A percentile compares a stretch with the other conserved stretches of the same genome.
phyloP scores from a whole-genome alignment of 1,139 yeast species.

The Protomyces macrosporus region DNA sequence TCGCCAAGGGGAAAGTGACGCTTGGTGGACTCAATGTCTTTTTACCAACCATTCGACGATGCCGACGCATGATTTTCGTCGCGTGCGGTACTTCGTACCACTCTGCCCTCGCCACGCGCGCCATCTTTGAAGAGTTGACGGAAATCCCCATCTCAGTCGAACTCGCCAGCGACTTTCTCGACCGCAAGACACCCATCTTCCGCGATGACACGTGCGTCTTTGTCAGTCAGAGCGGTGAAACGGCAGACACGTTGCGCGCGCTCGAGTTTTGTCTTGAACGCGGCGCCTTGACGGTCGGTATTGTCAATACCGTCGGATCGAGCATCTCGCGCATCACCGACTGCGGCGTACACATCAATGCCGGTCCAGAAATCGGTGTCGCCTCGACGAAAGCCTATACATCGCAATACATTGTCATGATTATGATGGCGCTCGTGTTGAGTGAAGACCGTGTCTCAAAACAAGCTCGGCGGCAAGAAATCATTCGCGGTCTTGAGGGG shows the following conservation, averaged over 20 bases:
- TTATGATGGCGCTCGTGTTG: slow-evolving; percentile 90
- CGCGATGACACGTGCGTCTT: slow-evolving; percentile 97
- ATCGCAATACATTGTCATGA: slow-evolving; percentile 94
- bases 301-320: slow-evolving; percentile 92
- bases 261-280: slow-evolving; percentile 93
- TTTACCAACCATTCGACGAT: slow-evolving; percentile 84
- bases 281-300: slow-evolving; percentile 96
- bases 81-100: slow-evolving; percentile 99
- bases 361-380: slow-evolving; percentile 99
- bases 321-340: slow-evolving; percentile 92
- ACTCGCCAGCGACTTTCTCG: slow-evolving; percentile 94
- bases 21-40: slow-evolving; percentile 87
- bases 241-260: slow-evolving; percentile 97
- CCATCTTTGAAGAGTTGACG: slow-evolving; percentile 92
- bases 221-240: slow-evolving; percentile 98
- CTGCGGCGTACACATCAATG: slow-evolving; percentile 99
- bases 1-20: slow-evolving; percentile 66
- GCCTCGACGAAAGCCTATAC: slow-evolving; percentile 99
- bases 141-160: slow-evolving; percentile 96
- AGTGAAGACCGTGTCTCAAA: slow-evolving; percentile 85
- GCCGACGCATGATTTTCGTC: slow-evolving; percentile 94
- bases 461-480: slow-evolving; percentile 69
- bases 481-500: slow-evolving; percentile 75
- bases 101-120: slow-evolving; percentile 94
- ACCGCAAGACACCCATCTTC: slow-evolving; percentile 90